Base-by-base conservation (phyloP, 1,139 yeast species). In the Suhomyces maxii region DNA sequence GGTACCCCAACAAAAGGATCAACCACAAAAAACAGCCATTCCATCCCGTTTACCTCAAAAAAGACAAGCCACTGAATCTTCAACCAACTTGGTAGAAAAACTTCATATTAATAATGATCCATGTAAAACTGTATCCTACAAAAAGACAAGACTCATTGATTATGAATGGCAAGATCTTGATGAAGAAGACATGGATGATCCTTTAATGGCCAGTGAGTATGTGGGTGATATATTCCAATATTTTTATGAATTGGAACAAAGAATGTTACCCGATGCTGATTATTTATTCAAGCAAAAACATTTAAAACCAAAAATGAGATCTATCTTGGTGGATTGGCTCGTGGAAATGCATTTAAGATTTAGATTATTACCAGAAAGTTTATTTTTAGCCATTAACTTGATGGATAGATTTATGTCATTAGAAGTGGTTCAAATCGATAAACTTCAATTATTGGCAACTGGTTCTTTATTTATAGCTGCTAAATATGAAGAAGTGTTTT, bases 141-240 rank as follows among this genome's bases (percentile, higher is more conserved):
- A 63, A 49, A 73, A 72, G 54, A 60, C 76, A 8, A 64, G 69
- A 45, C 63, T 68, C 35, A 69, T 73, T 30, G 80, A 74, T 50
- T 77, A 83, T 58, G 81, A 79, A 53, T 90, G 96, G 95, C 96
- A 89, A 59, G 97, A 91, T 64, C 74, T 91, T 49, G 97, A 91
- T 63, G 91, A 86, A 43, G 97, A 89, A 58, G 99, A 93, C 64
- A 71, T 74, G 51, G 91, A 87, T 58, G 99, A 93, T 66, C 98
- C 98, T 9, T 76, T 88, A 54, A 90, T 91, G 97, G 97, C 89
- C 30, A 83, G 91, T 56, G 99, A 93, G 70, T 93, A 90, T 63
- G 96, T 89, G 47, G 80, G 75, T 55, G 97, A 89, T 51, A 91
- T 93, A 49, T 91, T 89, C 66, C 84, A 80, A 37, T 89, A 88